phyloP scores from a whole-genome alignment of 352 stramenopile species.

The Phytophthora constricta region DNA sequence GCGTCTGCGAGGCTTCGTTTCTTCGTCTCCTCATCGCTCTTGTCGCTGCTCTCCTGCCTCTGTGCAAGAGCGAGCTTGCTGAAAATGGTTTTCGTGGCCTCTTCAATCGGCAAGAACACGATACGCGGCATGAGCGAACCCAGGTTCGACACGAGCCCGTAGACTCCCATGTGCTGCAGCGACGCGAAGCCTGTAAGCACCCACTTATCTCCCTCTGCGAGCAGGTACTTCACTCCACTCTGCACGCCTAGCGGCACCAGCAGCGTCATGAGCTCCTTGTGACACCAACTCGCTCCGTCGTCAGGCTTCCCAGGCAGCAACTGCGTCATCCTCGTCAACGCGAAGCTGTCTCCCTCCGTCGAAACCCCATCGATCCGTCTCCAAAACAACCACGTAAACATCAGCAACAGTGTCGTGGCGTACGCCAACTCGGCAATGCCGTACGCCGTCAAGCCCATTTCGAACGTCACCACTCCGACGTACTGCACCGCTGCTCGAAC shows the following conservation, averaged over 20 bases:
- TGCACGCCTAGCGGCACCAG: constrained; percentile 89
- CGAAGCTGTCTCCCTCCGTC: constrained; percentile 32
- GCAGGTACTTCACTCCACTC: constrained; percentile 96
- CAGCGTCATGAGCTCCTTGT: constrained; percentile 65
- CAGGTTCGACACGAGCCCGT: constrained; percentile 96
- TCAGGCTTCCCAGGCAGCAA: constrained; percentile 50
- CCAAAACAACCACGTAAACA: constrained; percentile 68
- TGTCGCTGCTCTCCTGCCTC: constrained; percentile 19
- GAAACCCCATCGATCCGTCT: constrained; percentile 39
- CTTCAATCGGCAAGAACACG: constrained; percentile 96
- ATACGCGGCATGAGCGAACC: constrained; percentile 95
- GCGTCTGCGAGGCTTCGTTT: constrained; percentile 42
- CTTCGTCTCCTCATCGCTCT: constrained; percentile 26
- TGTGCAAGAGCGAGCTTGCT: constrained; percentile 83
- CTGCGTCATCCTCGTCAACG: constrained; percentile 56
- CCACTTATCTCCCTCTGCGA: constrained; percentile 97
- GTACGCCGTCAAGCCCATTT: constrained; percentile 75
- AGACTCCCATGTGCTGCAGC: constrained; percentile 95
- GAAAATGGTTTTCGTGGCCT: constrained; percentile 95
- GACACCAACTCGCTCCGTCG: constrained; percentile 40
- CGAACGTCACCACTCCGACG: constrained; percentile 63
- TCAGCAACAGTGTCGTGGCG: constrained; percentile 58
- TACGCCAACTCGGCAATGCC: constrained; percentile 82
- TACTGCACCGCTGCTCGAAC: constrained; percentile 75
- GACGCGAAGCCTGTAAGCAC: constrained; percentile 91